phyloP scores from a whole-genome alignment of 225 moss, liverwort and hornwort species.

The Ulota crispa region DNA sequence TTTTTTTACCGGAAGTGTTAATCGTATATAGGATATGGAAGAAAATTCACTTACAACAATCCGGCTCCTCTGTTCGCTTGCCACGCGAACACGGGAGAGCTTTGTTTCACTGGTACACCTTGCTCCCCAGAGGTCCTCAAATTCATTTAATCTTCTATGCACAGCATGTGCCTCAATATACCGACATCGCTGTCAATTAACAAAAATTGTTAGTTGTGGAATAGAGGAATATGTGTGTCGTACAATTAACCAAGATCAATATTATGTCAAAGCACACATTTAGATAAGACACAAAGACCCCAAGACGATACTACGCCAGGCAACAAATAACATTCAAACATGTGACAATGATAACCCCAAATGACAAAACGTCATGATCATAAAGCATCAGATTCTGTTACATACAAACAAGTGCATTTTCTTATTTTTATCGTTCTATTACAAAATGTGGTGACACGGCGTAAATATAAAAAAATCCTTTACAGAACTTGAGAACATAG shows the following conservation, averaged over 20 bases:
- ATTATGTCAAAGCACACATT: not conserved
- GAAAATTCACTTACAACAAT: constrained; percentile 56
- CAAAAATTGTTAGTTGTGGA: constrained; percentile 2
- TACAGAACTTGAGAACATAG: not conserved
- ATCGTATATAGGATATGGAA: constrained; percentile 6
- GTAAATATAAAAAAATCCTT: not conserved
- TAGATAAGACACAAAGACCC: not conserved
- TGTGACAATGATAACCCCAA: not conserved
- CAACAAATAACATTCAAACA: not conserved
- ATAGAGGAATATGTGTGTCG: not conserved
- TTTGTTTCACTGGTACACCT: constrained; percentile 46
- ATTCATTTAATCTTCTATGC: constrained; percentile 57
- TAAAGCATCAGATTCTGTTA: not conserved
- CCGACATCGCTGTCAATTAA: constrained; percentile 53
- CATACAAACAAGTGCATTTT: not conserved
- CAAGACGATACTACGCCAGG: not conserved
- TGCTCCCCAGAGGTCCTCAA: constrained; percentile 55
- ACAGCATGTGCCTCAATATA: constrained; percentile 64
- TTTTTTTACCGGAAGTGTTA: not conserved
- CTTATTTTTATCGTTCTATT: not conserved
- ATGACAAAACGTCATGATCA: not conserved
- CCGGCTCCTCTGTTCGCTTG: constrained; percentile 54
- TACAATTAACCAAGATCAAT: not conserved
- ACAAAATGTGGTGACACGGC: not conserved
- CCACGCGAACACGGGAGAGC: constrained; percentile 41